phyloP scores from a whole-genome alignment of 2,329 filamentous ascomycete species.

The Verticillium longisporum region DNA sequence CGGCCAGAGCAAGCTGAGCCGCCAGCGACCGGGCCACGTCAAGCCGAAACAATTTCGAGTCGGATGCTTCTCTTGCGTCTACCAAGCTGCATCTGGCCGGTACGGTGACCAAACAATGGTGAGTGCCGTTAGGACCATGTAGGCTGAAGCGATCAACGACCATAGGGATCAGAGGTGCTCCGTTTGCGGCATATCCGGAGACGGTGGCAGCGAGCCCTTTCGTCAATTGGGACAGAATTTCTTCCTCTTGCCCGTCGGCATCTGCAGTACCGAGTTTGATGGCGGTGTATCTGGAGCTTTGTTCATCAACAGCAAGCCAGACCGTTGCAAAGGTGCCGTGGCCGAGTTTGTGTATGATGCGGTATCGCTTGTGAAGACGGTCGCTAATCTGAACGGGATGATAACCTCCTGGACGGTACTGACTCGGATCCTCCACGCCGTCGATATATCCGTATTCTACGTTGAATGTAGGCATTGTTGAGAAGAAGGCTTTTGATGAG shows the following conservation, averaged over 20 bases:
- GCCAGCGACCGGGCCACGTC: slow-evolving; percentile 19
- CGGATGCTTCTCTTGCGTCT: slow-evolving; percentile 14
- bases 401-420: slow-evolving; percentile 27
- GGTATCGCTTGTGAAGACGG: slow-evolving; percentile 20
- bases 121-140: slow-evolving; percentile 19
- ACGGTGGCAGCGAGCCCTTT: neutral
- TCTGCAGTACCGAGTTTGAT: slow-evolving; percentile 24
- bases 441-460: slow-evolving; percentile 10
- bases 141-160: slow-evolving; percentile 18
- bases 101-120: slow-evolving; percentile 17
- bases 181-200: neutral
- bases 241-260: slow-evolving; percentile 10
- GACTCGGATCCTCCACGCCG: slow-evolving; percentile 13
- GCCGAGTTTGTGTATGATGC: slow-evolving; percentile 21
- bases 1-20: slow-evolving; percentile 19
- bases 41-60: slow-evolving; percentile 14
- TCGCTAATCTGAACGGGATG: slow-evolving; percentile 30
- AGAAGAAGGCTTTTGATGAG: neutral
- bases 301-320: slow-evolving; percentile 23
- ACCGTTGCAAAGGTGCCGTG: slow-evolving; percentile 21
- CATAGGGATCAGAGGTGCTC: slow-evolving; percentile 7
- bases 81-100: slow-evolving; percentile 18
- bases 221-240: slow-evolving; percentile 14
- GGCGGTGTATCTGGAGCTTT: slow-evolving; percentile 18
- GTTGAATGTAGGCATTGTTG: neutral